These are phyloP conservation scores for Ogataea minuta DNA, from an alignment of 805 yeast genomes.

Conservation along the genomic window DNA sequence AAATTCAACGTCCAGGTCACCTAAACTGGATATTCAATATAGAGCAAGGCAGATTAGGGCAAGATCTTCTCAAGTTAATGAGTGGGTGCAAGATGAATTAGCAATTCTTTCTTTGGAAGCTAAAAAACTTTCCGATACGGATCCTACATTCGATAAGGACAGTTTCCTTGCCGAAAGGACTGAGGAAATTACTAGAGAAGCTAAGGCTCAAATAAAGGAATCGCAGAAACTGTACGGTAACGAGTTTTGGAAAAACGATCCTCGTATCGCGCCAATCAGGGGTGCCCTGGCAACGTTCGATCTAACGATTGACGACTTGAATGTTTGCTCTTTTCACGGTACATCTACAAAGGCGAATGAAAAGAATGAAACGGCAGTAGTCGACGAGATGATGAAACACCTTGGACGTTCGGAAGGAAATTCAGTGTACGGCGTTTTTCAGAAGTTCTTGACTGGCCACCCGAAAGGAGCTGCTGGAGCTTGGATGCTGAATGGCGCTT, in stretches of 20 bases:
- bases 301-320: constrained; percentile 90
- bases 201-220: constrained; percentile 76
- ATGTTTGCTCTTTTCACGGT: constrained; percentile 98
- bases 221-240: constrained; percentile 96
- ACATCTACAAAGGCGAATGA: constrained; percentile 98
- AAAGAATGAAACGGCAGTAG: constrained; percentile 92
- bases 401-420: constrained; percentile 97
- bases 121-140: constrained; percentile 44
- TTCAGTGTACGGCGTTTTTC: constrained; percentile 97
- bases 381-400: constrained; percentile 90
- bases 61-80: constrained; percentile 73
- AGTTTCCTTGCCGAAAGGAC: constrained; percentile 74
- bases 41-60: constrained; percentile 85
- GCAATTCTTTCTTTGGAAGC: constrained; percentile 71
- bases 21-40: constrained; percentile 85
- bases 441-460: constrained; percentile 98
- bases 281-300: constrained; percentile 96
- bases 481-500: constrained; percentile 99
- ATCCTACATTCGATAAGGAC: constrained; percentile 50
- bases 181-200: constrained; percentile 83
- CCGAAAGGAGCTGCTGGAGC: constrained; percentile 99
- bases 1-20: constrained; percentile 71
- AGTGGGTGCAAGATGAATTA: constrained; percentile 84
- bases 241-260: constrained; percentile 85
- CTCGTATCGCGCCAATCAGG: constrained; percentile 94